A percentile compares a stretch with the other conserved stretches of the same genome.
Conservation (phyloP, 305 asterid genomes). For the Solanum hybrid region DNA sequence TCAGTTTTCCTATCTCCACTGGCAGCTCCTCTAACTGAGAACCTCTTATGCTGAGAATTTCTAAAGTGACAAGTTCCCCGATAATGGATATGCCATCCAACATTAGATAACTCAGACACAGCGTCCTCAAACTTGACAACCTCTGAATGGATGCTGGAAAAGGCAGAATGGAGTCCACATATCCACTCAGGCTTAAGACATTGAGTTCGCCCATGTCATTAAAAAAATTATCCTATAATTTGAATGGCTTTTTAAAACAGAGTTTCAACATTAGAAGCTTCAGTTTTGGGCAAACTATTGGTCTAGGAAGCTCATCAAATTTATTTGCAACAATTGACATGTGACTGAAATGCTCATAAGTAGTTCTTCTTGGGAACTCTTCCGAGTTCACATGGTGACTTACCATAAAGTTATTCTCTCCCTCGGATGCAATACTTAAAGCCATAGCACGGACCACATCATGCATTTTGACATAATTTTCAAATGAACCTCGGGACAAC, state of each 20-base stretch:
- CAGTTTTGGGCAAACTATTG: background rate
- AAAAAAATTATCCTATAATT: too few species aligned
- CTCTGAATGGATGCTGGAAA: background rate
- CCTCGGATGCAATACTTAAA: background rate
- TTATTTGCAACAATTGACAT: background rate
- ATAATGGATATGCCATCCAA: background rate
- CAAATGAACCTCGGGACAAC: background rate
- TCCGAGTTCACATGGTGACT: background rate
- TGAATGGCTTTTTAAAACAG: background rate
- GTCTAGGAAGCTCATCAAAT: background rate
- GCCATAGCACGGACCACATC: background rate
- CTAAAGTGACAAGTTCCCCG: background rate
- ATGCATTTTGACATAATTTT: background rate
- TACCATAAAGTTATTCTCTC: background rate
- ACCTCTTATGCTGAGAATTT: background rate
- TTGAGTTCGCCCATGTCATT: background rate
- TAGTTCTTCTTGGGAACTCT: background rate
- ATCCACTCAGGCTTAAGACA: background rate
- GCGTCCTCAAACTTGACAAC: background rate
- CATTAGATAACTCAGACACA: background rate
- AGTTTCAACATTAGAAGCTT: background rate
- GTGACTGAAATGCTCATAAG: background rate
- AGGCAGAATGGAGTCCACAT: background rate
- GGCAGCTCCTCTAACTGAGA: background rate
- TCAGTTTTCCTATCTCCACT: background rate